Base-by-base conservation (phyloP, 495 filamentous ascomycete genomes). In the Pyrenopolyporus hunteri region DNA sequence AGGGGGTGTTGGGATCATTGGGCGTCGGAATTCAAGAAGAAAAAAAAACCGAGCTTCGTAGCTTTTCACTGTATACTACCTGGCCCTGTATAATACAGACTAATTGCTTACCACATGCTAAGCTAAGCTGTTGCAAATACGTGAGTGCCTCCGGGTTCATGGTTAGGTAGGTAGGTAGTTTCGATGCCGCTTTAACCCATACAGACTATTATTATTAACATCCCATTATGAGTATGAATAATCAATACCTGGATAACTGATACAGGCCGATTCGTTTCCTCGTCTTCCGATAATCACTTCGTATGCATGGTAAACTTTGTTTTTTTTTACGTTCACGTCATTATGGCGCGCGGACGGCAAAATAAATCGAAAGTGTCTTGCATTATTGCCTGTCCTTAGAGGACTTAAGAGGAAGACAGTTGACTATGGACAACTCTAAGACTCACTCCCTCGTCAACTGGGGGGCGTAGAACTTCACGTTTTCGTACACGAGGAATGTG, bases 401-500 rank as follows among this genome's bases (percentile, higher is more conserved):
- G n/a, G n/a, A n/a, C n/a, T n/a, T n/a, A n/a, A n/a, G n/a, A n/a
- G n/a, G n/a, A n/a, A n/a, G n/a, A n/a, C n/a, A n/a, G 7, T 17
- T 19, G n/a, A 45, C 6, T 32, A 20, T 11, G 31, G 9, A 10
- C 9, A 42, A 14, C 9, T 26, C 23, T 1, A 42, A 6, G 23
- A n/a, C 17, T 23, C 0, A 10, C 50, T 57, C 57, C 23, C 19
- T 36, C 20, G 40, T 48, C 76, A 72, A 78, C 37, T 60, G 59
- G 10, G 86, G 85, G 19, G 90, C 68, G 71, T 87, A 87, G 56
- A 78, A 79, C 76, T 86, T 93, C 50, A 85, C 87, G 75, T 98
- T 98, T 78, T 98, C 94, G 75, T 98, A 98, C 40, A 97, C 92
- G 65, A 98, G 73, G 71, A 98, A 97, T n/a, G 93, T 98, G 35